phyloP scores from a whole-genome alignment of 768 basidiomycete genomes.

The Rhizopogon rudus region DNA sequence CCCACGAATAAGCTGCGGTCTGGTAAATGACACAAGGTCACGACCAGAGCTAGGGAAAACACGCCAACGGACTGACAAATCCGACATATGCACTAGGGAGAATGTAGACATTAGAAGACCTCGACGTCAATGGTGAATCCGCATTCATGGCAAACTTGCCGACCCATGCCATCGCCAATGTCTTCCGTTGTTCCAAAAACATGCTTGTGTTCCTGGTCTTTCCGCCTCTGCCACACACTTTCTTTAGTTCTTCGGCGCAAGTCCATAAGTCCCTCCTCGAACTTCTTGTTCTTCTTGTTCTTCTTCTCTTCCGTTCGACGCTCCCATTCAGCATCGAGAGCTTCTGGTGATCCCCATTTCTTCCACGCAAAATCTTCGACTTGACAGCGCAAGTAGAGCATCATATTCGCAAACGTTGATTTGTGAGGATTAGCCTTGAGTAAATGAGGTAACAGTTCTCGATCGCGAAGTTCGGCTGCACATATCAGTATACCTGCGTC shows the following conservation, averaged over 20 bases:
- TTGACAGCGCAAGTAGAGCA: slow-evolving; percentile 92
- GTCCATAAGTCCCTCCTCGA: slow-evolving; percentile 85
- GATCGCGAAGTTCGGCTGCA: slow-evolving; percentile 89
- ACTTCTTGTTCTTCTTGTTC: slow-evolving; percentile 90
- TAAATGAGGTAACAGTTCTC: slow-evolving; percentile 87
- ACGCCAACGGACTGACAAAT: too few relatives aligned
- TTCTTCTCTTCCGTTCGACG: slow-evolving; percentile 76
- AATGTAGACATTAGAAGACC: slow-evolving; percentile 44
- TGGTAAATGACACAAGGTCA: too few relatives aligned
- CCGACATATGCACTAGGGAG: too few relatives aligned
- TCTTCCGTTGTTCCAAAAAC: slow-evolving; percentile 61
- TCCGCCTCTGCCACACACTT: slow-evolving; percentile 82
- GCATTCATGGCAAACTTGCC: slow-evolving; percentile 83
- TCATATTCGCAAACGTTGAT: slow-evolving; percentile 97
- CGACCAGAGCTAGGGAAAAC: too few relatives aligned
- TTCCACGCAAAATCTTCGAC: slow-evolving; percentile 97
- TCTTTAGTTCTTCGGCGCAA: slow-evolving; percentile 81
- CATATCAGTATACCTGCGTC: not conserved
- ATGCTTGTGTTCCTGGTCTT: slow-evolving; percentile 88
- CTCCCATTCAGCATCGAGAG: slow-evolving; percentile 84
- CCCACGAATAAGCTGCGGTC: too few relatives aligned
- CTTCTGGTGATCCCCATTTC: slow-evolving; percentile 96
- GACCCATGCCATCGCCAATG: slow-evolving; percentile 47
- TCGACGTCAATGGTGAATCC: slow-evolving; percentile 92
- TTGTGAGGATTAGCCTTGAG: slow-evolving; percentile 94